A percentile compares a stretch with the other conserved stretches of the same genome.
Conservation (phyloP, 2,329 filamentous ascomycete genomes). For the Ophiostoma novo-ulmi region DNA sequence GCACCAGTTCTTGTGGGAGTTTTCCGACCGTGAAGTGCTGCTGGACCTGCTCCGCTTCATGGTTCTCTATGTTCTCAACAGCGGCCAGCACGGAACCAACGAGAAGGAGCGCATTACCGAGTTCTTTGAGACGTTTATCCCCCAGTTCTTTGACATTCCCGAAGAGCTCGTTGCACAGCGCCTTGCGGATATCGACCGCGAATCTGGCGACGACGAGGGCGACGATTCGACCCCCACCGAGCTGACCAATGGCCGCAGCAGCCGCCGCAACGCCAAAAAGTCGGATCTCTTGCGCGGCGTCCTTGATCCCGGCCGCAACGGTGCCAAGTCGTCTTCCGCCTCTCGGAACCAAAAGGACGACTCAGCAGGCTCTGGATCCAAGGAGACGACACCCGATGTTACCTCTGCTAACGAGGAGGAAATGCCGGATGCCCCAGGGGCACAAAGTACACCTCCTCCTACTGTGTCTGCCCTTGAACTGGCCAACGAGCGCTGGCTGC, state of each 20-base stretch:
- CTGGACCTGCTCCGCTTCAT: conserved; percentile 58
- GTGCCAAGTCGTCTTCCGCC: conserved; percentile 43
- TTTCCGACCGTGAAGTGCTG: conserved; percentile 65
- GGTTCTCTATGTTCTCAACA: conserved; percentile 61
- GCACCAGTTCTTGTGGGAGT: conserved; percentile 71
- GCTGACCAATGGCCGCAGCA: conserved; percentile 59
- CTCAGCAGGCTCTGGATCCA: conserved; percentile 65
- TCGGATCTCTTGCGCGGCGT: conserved; percentile 79
- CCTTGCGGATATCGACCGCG: conserved; percentile 63
- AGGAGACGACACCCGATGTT: conserved; percentile 82
- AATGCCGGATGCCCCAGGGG: conserved; percentile 54
- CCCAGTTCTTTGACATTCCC: conserved; percentile 69
- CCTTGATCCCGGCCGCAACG: conserved; percentile 69
- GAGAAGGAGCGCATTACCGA: conserved; percentile 70
- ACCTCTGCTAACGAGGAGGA: conserved; percentile 75
- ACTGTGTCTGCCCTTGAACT: conserved; percentile 56
- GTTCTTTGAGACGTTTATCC: conserved; percentile 72
- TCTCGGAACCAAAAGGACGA: conserved; percentile 68
- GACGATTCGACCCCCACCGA: conserved; percentile 68
- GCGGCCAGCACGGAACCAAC: conserved; percentile 63
- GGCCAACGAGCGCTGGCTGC: conserved; percentile 61
- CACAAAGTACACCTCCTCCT: conserved; percentile 22
- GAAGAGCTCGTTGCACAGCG: conserved; percentile 63
- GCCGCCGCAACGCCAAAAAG: conserved; percentile 67
- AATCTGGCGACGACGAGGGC: conserved; percentile 70